Base-by-base conservation (phyloP, 2,329 filamentous ascomycete species). In the Nothophoma quercina region DNA sequence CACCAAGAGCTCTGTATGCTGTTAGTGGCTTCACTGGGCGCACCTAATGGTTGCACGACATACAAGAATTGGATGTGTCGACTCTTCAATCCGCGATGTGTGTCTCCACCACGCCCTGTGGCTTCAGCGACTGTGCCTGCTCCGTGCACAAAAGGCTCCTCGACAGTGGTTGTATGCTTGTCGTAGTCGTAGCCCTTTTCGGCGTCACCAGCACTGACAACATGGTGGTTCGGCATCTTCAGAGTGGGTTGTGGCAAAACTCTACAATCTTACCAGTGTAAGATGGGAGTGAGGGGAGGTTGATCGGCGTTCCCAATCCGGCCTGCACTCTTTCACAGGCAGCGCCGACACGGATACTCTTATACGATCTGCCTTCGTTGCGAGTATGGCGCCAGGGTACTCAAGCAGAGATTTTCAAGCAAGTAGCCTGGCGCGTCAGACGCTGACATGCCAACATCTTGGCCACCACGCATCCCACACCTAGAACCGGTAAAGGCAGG, bases 1-100 rank as follows among this genome's bases (percentile, higher is more conserved):
- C 83, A 48, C 83, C 84, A 7, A 86, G 76, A 16, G 83, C 83
- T 62, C 86, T 86, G 58, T 77, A 75, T 51, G n/a, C 7, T 13
- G 21, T 47, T 38, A 53, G 50, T 32, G 2, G n/a, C n/a, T 36
- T 18, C 7, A 33, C 32, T 33, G 26, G 15, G 9, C 13, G 12
- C 0, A 1, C 29, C 9, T 18, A 3, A 28, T 16, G 13, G n/a
- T 4, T 4, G 1, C 10, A 21, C 13, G 10, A 34, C 2, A 12
- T 65, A 72, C 69, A 74, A 51, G 47, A 74, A 74, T 42, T 74
- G 71, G 41, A 74, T 73, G 49, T 74, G 71, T 43, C 71, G 64
- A 51, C 68, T 70, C 63, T 74, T 74, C 61, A 74, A 49, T 18
- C 71, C 71, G 52, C 71, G 64, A 41, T 72, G 69, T 5, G 69